These are phyloP conservation scores for Paraphoma chrysanthemicola DNA, from an alignment of 2,329 filamentous ascomycete species.

Conservation along the genomic window DNA sequence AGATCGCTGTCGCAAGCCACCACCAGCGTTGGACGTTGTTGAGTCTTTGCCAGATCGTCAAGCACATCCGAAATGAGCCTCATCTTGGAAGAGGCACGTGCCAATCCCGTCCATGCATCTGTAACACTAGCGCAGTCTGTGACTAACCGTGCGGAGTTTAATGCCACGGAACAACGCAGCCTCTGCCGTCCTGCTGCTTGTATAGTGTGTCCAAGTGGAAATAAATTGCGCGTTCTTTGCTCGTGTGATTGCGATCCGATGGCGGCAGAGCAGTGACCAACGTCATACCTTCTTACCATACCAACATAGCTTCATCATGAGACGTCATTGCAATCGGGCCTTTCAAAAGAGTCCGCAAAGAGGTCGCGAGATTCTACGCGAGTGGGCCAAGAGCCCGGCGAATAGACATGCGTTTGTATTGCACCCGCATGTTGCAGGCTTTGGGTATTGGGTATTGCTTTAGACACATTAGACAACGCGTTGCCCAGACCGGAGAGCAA, in stretches of 20 bases:
- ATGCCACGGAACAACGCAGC: not conserved
- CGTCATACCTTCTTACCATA: not conserved
- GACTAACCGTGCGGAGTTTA: conserved; percentile 2
- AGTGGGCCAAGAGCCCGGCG: no score
- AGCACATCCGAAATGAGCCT: conserved; percentile 5
- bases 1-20: not conserved
- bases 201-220: not conserved
- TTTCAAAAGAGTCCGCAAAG: not conserved
- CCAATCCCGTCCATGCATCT: conserved; percentile 7
- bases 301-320: not conserved
- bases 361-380: no score
- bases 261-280: not conserved
- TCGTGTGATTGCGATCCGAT: not conserved
- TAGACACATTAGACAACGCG: not conserved
- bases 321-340: not conserved
- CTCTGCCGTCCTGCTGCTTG: conserved; percentile 6
- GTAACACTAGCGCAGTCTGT: conserved; percentile 2
- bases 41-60: not conserved
- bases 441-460: not conserved
- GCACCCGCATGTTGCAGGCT: not conserved
- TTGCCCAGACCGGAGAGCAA: not conserved
- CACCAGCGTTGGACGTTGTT: not conserved
- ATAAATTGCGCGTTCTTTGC: conserved; percentile 2
- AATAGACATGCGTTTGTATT: not conserved
- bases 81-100: conserved; percentile 7